Evolutionary conservation across 208 protist species (phyloP).

Genomic region (Naegleria fowleri): DNA sequence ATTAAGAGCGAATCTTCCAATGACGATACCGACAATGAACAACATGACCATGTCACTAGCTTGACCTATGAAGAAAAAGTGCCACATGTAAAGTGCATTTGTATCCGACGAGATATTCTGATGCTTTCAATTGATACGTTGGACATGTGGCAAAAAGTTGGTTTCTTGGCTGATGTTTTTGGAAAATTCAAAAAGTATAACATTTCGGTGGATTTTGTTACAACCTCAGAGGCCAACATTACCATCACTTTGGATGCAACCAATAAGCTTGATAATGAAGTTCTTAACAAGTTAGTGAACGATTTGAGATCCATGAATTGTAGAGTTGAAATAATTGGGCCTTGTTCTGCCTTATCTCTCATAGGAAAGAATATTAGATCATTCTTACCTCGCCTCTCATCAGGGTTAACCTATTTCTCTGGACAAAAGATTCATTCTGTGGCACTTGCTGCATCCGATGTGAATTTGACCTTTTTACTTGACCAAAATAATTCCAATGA

Average conservation of each 20-base stretch:
- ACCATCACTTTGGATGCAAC: background rate
- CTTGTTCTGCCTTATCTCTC: background rate
- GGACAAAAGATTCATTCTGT: background rate
- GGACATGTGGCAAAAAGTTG: slow-evolving; percentile 19
- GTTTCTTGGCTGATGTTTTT: slow-evolving; percentile 23
- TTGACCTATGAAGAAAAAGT: background rate
- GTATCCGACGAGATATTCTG: background rate
- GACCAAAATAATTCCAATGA: background rate
- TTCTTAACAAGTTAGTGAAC: background rate
- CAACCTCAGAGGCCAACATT: slow-evolving; percentile 12
- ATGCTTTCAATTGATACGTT: slow-evolving; percentile 11
- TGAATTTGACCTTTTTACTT: slow-evolving; percentile 5
- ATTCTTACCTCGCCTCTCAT: background rate
- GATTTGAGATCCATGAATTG: slow-evolving; percentile 20
- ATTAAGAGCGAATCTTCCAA: background rate
- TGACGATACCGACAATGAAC: background rate
- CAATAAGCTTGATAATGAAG: background rate
- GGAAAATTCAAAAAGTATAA: slow-evolving; percentile 11
- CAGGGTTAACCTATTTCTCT: background rate
- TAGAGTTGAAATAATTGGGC: background rate
- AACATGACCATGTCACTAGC: background rate
- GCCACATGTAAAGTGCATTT: background rate
- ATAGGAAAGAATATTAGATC: background rate
- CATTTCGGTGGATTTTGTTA: background rate
- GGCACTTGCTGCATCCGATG: background rate